Evolutionary conservation across 371 early-diverging fungal genomes (phyloP).

Genomic region (Cokeromyces recurvatus): DNA sequence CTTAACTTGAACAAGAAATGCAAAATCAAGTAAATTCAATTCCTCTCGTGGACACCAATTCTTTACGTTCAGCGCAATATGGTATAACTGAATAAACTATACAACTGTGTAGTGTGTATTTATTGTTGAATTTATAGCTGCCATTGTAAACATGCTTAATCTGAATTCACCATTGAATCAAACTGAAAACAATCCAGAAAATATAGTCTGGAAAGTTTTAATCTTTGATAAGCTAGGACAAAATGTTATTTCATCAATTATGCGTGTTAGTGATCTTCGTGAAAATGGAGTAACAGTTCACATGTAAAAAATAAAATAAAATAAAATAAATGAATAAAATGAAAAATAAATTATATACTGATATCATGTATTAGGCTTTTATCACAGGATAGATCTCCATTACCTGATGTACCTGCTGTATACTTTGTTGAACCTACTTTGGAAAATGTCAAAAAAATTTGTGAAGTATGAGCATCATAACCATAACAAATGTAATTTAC

Average conservation of each 20-base stretch:
- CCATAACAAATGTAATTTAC: background rate
- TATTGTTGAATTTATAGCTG: slow-evolving; percentile 10
- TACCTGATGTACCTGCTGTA: slow-evolving; percentile 96
- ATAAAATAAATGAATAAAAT: background rate
- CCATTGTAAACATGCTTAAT: slow-evolving; percentile 22
- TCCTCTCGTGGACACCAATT: slow-evolving; percentile 8
- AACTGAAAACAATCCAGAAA: slow-evolving; percentile 13
- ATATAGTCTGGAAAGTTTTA: slow-evolving; percentile 92
- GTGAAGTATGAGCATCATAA: too few relatives aligned
- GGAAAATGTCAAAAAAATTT: slow-evolving; percentile 77
- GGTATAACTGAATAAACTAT: too few relatives aligned
- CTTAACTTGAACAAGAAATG: too few relatives aligned
- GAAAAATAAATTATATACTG: too few relatives aligned
- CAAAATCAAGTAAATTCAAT: slow-evolving; percentile 9
- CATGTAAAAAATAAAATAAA: slow-evolving; percentile 61
- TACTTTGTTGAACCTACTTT: slow-evolving; percentile 94
- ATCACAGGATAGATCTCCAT: slow-evolving; percentile 75
- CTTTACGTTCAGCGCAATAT: slow-evolving; percentile 17
- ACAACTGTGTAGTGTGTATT: too few relatives aligned
- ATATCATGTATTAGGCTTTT: slow-evolving; percentile 71
- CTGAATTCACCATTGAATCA: slow-evolving; percentile 14
- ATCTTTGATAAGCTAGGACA: slow-evolving; percentile 94
- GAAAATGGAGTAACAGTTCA: slow-evolving; percentile 98
- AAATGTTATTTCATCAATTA: slow-evolving; percentile 95
- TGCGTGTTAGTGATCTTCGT: slow-evolving; percentile 95